Percentiles rank a stretch among this genome's conserved stretches.
Conservation (phyloP, 495 filamentous ascomycete genomes). For the Daldinia bambusicola region DNA sequence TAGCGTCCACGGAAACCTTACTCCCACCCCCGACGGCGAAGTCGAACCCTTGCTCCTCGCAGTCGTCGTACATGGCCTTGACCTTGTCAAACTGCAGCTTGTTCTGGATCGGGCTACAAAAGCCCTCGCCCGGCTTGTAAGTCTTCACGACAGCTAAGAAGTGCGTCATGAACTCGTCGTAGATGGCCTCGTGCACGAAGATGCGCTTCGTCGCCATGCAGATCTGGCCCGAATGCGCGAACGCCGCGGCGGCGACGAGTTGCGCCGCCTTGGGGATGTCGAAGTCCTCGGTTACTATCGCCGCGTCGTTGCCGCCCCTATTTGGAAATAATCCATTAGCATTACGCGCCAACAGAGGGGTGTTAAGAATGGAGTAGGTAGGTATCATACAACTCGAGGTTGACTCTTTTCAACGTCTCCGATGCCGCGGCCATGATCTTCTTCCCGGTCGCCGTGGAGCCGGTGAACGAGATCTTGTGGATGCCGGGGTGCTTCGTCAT, state of each 20-base stretch:
- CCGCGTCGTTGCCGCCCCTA: background rate
- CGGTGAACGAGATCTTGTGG: slow-evolving; percentile 4
- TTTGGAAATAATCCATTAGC: background rate
- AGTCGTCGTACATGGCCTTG: background rate
- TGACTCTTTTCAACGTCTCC: background rate
- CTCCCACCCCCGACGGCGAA: background rate
- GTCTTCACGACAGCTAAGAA: background rate
- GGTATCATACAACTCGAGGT: background rate
- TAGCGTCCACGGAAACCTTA: background rate
- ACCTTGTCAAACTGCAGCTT: background rate
- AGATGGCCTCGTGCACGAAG: background rate
- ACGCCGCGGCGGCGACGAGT: background rate
- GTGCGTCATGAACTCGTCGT: background rate
- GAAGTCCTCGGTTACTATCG: background rate
- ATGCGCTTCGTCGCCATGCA: slow-evolving; percentile 2
- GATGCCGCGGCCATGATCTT: slow-evolving; percentile 4
- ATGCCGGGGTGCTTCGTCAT: slow-evolving; percentile 2
- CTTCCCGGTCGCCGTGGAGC: slow-evolving; percentile 1
- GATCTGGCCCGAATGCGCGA: background rate
- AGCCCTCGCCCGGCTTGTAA: background rate
- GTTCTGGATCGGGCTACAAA: background rate
- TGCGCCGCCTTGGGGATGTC: background rate
- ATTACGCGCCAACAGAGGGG: background rate
- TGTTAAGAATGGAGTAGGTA: background rate
- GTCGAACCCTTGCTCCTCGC: background rate